These are phyloP conservation scores for Saccharomycopsis fibuligera DNA, from an alignment of 805 yeast genomes.

Conservation along the genomic window DNA sequence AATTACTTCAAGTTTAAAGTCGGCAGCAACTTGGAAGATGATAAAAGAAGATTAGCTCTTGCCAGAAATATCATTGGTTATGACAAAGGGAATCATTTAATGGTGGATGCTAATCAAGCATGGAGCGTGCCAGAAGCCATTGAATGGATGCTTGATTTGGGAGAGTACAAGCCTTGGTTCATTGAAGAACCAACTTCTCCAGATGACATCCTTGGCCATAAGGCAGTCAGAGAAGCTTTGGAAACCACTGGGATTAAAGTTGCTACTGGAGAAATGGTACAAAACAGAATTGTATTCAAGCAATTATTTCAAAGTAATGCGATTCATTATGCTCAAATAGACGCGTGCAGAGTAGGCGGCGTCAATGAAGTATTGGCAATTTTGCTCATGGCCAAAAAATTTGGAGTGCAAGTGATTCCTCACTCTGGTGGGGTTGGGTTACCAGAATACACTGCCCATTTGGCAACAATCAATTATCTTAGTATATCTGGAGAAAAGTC, in stretches of 20 bases:
- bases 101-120: conserved; percentile 33
- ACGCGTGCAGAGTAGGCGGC: conserved; percentile 32
- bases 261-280: conserved; percentile 33
- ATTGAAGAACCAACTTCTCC: conserved; percentile 34
- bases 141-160: conserved; percentile 27
- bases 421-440: conserved; percentile 33
- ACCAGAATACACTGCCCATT: conserved; percentile 32
- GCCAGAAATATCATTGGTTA: conserved; percentile 38
- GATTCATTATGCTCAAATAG: conserved; percentile 29
- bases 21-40: conserved; percentile 34
- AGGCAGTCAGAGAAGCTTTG: conserved; percentile 28
- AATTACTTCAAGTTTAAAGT: conserved; percentile 37
- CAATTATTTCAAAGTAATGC: conserved; percentile 28
- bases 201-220: conserved; percentile 31
- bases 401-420: conserved; percentile 30
- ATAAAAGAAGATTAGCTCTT: conserved; percentile 30
- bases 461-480: conserved; percentile 30
- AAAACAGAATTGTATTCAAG: conserved; percentile 31
- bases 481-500: conserved; percentile 28
- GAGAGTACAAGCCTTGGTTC: conserved; percentile 30
- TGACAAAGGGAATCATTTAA: conserved; percentile 27
- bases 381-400: conserved; percentile 30
- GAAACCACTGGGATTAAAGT: conserved; percentile 29
- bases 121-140: conserved; percentile 33
- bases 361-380: conserved; percentile 31